Conservation (phyloP, 2,329 filamentous ascomycete genomes). For the Zelopaecilomyces penicillatus region DNA sequence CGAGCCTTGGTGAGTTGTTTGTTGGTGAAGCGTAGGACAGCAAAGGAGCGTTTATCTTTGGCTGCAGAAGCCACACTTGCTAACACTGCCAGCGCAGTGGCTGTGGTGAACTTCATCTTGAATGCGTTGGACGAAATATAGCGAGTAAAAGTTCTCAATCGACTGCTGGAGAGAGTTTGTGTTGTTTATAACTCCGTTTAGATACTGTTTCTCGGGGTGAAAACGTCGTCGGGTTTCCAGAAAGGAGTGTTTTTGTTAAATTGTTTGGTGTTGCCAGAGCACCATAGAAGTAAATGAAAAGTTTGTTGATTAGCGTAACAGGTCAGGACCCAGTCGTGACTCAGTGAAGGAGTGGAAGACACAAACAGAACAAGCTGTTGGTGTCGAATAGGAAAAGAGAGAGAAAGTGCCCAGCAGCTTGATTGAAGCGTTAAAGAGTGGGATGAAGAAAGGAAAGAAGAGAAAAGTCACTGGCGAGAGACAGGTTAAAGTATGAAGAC, state of each 20-base stretch:
- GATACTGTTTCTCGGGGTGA: too few relatives aligned
- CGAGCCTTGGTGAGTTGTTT: slow-evolving; percentile 53
- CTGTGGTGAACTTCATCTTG: slow-evolving; percentile 28
- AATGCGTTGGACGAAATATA: background rate
- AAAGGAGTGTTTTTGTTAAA: too few relatives aligned
- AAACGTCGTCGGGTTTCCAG: too few relatives aligned
- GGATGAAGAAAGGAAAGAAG: slow-evolving; percentile 9
- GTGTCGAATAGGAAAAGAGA: slow-evolving; percentile 18
- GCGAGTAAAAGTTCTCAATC: background rate
- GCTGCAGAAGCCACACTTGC: slow-evolving; percentile 29
- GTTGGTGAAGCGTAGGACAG: slow-evolving; percentile 64
- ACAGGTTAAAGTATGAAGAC: slow-evolving; percentile 4
- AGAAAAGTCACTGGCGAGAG: slow-evolving; percentile 6
- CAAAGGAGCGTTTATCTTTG: slow-evolving; percentile 47
- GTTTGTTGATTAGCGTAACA: slow-evolving; percentile 14
- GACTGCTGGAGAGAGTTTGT: background rate
- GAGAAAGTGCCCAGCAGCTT: slow-evolving; percentile 28
- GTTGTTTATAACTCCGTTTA: background rate
- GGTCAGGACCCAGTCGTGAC: slow-evolving; percentile 13
- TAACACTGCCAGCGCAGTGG: slow-evolving; percentile 28
- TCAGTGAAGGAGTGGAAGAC: slow-evolving; percentile 20
- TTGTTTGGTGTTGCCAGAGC: slow-evolving; percentile 23
- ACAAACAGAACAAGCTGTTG: slow-evolving; percentile 20
- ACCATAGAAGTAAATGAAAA: slow-evolving; percentile 23
- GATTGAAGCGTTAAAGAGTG: slow-evolving; percentile 1